phyloP scores from a whole-genome alignment of 2,329 filamentous ascomycete genomes.

The Cordyceps tenuipes region DNA sequence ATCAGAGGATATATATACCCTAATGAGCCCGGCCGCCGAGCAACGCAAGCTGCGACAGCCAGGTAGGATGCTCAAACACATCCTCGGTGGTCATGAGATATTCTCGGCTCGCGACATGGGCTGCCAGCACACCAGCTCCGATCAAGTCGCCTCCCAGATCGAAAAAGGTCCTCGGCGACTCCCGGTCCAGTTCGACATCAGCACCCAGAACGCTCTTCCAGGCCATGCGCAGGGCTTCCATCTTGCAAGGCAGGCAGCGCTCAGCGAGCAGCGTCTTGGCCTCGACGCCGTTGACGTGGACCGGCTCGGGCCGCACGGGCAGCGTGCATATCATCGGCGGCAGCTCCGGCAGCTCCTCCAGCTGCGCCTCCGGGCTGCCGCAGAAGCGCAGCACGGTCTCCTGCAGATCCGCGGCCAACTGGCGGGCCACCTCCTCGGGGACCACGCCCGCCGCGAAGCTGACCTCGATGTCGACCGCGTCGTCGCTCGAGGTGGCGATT shows the following conservation, averaged over 20 bases:
- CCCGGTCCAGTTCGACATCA: background rate
- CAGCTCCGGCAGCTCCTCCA: background rate
- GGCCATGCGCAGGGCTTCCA: background rate
- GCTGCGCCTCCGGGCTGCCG: background rate
- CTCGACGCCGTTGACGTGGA: constrained; percentile 3
- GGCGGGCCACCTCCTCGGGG: background rate
- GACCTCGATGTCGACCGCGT: background rate
- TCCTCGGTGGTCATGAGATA: background rate
- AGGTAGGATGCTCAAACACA: constrained; percentile 3
- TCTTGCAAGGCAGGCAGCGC: background rate
- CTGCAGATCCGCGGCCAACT: constrained; percentile 1
- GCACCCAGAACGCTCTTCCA: background rate
- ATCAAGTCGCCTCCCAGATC: constrained; percentile 1
- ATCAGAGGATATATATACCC: background rate
- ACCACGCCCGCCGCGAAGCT: constrained; percentile 7
- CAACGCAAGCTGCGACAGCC: constrained; percentile 1
- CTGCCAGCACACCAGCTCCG: background rate
- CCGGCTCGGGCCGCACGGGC: background rate
- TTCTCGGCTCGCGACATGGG: background rate
- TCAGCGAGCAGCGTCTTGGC: background rate
- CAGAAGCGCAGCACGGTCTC: constrained; percentile 1
- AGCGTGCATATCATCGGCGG: background rate
- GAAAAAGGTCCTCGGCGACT: background rate
- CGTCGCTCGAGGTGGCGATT: background rate
- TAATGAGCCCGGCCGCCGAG: background rate